Base-by-base conservation (phyloP, 1,284 basidiomycete genomes). In the Takashimella koratensis region DNA sequence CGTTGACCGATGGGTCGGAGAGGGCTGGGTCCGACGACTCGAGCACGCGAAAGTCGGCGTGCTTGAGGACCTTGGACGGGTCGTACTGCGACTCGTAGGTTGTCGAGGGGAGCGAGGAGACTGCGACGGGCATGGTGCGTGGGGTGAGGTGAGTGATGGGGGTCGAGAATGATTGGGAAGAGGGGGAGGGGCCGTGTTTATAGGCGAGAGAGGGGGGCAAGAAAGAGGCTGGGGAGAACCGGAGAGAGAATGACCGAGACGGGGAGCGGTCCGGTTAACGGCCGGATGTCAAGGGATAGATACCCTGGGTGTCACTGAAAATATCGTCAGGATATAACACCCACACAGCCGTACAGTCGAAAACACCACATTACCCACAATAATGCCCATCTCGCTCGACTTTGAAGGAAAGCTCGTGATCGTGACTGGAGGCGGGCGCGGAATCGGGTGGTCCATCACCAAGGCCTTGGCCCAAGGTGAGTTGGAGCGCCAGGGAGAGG, bases 21-120 rank as follows among this genome's bases (percentile, higher is more conserved):
- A 67, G 54, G 43, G 56, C 64, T 10, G 64, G 60, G 23, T 66
- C 68, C 45, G 56, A 54, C 16, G 62, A 58, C 3, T 47, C 39
- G 43, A 75, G 63, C 11, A 73, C 51, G 23, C 60, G 56, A 60
- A 74, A 76, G 26, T 72, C 71, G 16, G 73, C 63, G 52, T 69
- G 62, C 12, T 63, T 51, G 43, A 76, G 66, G 24, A 75, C 64
- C 51, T 62, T 62, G 19, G 47, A 36, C 16, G 75, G 73, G 60
- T 75, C 64, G 57, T 71, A 76, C 13, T 54, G 60, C 8, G 40
- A 20, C 54, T 71, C 69, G 61, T 67, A 74, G 41, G 30, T 25
- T 20, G 58, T 49, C 23, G 23, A 21, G 39, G 41, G 19, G 48
- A 44, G 24, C 27, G 53, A 46, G 11, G 43, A 45, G 30, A 49